Evolutionary conservation across 305 asterid genomes (phyloP), one percentile per base, ranked within the genome.

Genomic region (Rubia occidens): DNA sequence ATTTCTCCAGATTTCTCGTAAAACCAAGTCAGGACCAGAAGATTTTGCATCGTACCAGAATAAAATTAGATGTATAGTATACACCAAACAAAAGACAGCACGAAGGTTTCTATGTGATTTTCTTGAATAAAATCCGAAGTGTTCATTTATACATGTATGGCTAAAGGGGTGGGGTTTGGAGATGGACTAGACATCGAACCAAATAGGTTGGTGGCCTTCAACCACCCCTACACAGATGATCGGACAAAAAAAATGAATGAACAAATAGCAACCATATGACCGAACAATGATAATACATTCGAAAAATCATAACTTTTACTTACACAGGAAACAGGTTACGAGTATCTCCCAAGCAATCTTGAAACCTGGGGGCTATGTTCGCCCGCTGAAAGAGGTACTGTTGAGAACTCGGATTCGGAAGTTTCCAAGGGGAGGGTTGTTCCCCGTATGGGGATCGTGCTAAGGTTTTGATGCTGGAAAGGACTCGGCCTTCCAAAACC

Each of bases 401-500:
- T 88, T 4, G 99, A 91, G 77, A 91, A 91, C 78, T 94, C 99
- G 0, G 96, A 86, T 54, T 87, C 92, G 0, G 90, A 81, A 45
- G 77, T 81, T 49, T 81, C 93, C 2, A 83, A 80, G 29, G 71
- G 80, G 55, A 77, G 14, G 73, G 73, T 67, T 69, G 71, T 79
- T 21, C 85, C 86, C 0, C 77, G 82, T 11, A 87, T 70, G 32
- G 76, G 78, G 39, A 3, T 72, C 18, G 60, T 88, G 76, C 60
- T 71, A 4, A 24, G 74, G 67, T 76, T 58, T 60, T 74, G 83
- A 60, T 43, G 53, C 18, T 26, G 35, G 54, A 71, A 62, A 39
- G 72, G 18, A 18, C 64, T 70, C 5, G 77, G 49, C 75, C 80
- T 82, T 14, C 80, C 66, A 71, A 69, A 60, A 71, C 32, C 71